Conservation (phyloP, 1,284 basidiomycete genomes). For the Sanghuangporus sanghuang region DNA sequence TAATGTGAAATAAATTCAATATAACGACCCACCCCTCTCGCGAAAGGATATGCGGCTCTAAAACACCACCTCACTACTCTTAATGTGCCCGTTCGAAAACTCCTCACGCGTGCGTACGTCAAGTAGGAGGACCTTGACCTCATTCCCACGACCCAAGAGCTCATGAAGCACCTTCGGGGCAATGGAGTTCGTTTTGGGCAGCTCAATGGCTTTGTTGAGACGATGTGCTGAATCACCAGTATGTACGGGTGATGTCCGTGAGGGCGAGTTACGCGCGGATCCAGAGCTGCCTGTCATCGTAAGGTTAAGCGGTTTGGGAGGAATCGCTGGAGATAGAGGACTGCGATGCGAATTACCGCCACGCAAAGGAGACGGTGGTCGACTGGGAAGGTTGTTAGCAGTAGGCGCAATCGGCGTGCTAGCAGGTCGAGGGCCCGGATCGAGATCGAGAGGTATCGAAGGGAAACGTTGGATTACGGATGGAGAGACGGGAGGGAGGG, state of each 20-base stretch:
- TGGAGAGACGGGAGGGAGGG: constrained; percentile 23
- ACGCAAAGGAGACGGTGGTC: constrained; percentile 49
- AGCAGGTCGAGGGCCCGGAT: constrained; percentile 53
- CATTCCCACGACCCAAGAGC: constrained; percentile 46
- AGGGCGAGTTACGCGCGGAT: background rate
- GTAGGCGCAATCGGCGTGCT: constrained; percentile 67
- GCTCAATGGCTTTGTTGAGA: constrained; percentile 30
- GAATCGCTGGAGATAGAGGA: constrained; percentile 32
- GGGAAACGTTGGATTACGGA: constrained; percentile 34
- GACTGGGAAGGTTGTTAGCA: constrained; percentile 50
- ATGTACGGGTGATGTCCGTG: constrained; percentile 4
- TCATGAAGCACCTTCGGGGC: constrained; percentile 55
- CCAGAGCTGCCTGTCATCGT: constrained; percentile 24
- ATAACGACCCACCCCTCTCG: constrained; percentile 55
- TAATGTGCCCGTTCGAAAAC: constrained; percentile 73
- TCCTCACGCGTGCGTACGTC: constrained; percentile 80
- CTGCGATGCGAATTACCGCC: constrained; percentile 22
- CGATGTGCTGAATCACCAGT: constrained; percentile 10
- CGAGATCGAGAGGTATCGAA: constrained; percentile 52
- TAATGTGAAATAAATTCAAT: constrained; percentile 1
- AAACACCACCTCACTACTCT: constrained; percentile 66
- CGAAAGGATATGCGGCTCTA: constrained; percentile 76
- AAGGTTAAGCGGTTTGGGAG: constrained; percentile 39
- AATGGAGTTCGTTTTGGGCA: constrained; percentile 53
- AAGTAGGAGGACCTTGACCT: constrained; percentile 70